Evolutionary conservation across 352 stramenopile species (phyloP), one percentile per base, ranked within the genome.

Genomic region (Phytopythium litorale): DNA sequence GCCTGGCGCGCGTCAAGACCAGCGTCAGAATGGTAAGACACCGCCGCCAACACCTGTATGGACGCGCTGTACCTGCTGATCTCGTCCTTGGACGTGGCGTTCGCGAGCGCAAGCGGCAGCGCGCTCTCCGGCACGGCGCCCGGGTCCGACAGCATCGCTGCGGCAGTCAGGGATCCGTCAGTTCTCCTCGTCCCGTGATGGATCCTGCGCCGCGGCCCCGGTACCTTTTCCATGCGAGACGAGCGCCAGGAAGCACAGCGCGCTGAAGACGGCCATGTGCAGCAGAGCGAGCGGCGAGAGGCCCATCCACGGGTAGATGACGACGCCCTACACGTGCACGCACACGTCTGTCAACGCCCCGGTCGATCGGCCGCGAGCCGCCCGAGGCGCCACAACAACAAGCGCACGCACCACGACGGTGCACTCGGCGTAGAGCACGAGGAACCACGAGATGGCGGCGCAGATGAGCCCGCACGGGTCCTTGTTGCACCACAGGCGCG

Each of bases 91-190:
- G 84, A 78, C 55, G 55, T 60, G 19, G 79, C 79, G 56, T 92
- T 74, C 21, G 84, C 78, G 25, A 95, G 69, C 28, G 81, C 83
- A 8, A 92, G 60, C 11, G 97, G 97, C 49, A 95, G 73, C 2
- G 97, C 97, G 64, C 97, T 91, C 40, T 96, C 92, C 3, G 96
- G 97, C 1, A 99, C 97, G 52, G 96, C 95, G 40, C 98, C 98
- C 7, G 98, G 98, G 75, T 99, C 94, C 18, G 96, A 99, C 37
- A 98, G 89, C 98, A 99, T 99, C 16, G 97, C 96, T 91, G 25
- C 3, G 48, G 60, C 1, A 62, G 52, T 15, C 6, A 21, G 13
- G 49, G 19, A 18, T 4, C 8, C 40, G 15, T 56, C n/a, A 63
- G 7, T 6, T 11, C 25, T 49, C 7, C 7, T 25, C 7, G 5